Evolutionary conservation across 2,329 filamentous ascomycete genomes (phyloP), one percentile per base, ranked within the genome.

Genomic region (Diplodia seriata): DNA sequence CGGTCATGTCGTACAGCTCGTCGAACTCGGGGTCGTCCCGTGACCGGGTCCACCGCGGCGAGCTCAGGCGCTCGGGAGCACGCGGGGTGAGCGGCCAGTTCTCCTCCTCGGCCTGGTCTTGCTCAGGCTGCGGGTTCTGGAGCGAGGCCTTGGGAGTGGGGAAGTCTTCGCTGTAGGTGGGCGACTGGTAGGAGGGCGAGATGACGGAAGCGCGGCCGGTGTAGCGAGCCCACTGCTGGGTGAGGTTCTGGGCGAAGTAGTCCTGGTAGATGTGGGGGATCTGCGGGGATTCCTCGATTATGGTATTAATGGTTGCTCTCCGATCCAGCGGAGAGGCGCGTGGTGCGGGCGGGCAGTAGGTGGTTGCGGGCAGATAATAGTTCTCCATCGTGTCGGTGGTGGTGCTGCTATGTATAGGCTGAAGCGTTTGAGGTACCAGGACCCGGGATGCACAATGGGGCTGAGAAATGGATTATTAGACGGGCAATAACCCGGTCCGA

Each of bases 1-100:
- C 93, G 18, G 92, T 93, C 51, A 92, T 86, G 78, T 95, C 91
- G 78, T 97, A 97, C 59, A 97, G 82, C 73, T 96, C 92, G 78
- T 97, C 92, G 73, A 94, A 94, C 71, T 92, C 90, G 72, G 87
- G 91, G 70, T 85, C 85, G 73, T 88, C 87, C 71, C 90, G 90
- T 76, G 85, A 82, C 73, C 87, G 84, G 69, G 79, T 89, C 91
- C 90, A 89, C 70, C 86, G 84, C 87, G 50, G 83, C 23, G 87
- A 86, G 64, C 87, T 88, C 43, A 88, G 85, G 67, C 89, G 82
- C 74, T 87, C 84, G 56, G 87, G 33, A 1, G 50, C 29, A 11
- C 15, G 5, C 7, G 55, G 57, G 7, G 56, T 49, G n/a, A 68
- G 49, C 18, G 66, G 66, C 56, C 66, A 61, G 47, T 67, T 53